Conservation (phyloP, 2,329 filamentous ascomycete species). For the Xylaria sp. region DNA sequence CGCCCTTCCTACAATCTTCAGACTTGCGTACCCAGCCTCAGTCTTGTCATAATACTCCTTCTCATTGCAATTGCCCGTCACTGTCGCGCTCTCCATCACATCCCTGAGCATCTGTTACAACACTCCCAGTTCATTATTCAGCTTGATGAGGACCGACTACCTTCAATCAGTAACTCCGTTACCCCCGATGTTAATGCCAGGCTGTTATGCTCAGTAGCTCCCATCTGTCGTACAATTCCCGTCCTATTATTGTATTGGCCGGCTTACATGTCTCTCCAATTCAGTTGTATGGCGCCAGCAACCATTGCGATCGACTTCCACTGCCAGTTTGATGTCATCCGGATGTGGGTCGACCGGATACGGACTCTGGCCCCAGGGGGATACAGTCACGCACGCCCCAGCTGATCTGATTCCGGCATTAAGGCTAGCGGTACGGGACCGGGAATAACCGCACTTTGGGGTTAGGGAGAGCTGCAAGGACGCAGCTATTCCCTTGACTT, state of each 20-base stretch:
- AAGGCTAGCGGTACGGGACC: slow-evolving; percentile 18
- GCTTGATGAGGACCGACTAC: neutral
- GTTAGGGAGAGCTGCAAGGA: slow-evolving; percentile 4
- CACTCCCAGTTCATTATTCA: neutral
- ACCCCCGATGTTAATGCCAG: neutral
- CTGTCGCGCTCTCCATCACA: neutral
- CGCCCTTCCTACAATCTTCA: neutral
- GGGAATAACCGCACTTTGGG: slow-evolving; percentile 23
- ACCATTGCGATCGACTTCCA: slow-evolving; percentile 2
- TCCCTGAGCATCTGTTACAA: neutral
- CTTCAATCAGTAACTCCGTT: neutral
- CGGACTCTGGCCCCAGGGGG: neutral
- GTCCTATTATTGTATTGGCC: neutral
- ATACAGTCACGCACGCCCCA: slow-evolving; percentile 2
- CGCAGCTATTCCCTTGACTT: slow-evolving; percentile 2
- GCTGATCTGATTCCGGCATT: slow-evolving; percentile 4
- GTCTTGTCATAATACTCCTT: neutral
- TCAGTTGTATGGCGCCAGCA: neutral
- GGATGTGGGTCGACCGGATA: neutral
- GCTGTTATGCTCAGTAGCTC: no score
- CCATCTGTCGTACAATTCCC: neutral
- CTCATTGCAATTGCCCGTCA: neutral
- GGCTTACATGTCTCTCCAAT: neutral
- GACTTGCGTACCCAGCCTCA: neutral
- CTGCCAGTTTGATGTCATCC: neutral